Conservation (phyloP, 2,329 filamentous ascomycete genomes). For the Aureobasidium vineae region DNA sequence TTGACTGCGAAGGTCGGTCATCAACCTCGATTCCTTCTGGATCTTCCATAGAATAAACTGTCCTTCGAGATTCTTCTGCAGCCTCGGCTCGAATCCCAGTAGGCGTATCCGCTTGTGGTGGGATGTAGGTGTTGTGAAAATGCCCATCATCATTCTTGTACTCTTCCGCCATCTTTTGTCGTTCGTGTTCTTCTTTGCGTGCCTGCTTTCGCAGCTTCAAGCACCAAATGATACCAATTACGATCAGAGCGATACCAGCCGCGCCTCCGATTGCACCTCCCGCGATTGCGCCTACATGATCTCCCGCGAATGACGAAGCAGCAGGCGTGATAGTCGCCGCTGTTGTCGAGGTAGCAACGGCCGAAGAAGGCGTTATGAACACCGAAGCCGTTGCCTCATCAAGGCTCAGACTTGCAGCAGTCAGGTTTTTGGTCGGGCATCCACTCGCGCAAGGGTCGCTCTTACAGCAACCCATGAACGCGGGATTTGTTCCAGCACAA, state of each 20-base stretch:
- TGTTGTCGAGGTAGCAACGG: constrained; percentile 3
- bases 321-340: neutral
- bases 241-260: neutral
- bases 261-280: constrained; percentile 10
- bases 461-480: constrained; percentile 25
- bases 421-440: constrained; percentile 10
- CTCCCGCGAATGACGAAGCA: neutral
- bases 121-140: constrained; percentile 2
- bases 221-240: constrained; percentile 2
- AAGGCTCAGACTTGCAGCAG: constrained; percentile 10
- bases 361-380: neutral
- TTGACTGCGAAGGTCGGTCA: neutral
- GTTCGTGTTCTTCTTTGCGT: neutral
- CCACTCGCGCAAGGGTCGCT: constrained; percentile 23
- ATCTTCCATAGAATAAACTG: constrained; percentile 1
- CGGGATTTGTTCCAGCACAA: constrained; percentile 17
- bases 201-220: neutral
- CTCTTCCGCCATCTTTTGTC: neutral
- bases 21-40: constrained; percentile 15
- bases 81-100: neutral
- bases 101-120: neutral
- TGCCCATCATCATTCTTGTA: constrained; percentile 1
- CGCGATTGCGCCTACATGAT: constrained; percentile 8
- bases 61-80: neutral
- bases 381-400: constrained; percentile 8